Percentiles rank a stretch among this genome's conserved stretches.
Conservation (phyloP, 176 grass and related monocot genomes). For the Carex scoparia region DNA sequence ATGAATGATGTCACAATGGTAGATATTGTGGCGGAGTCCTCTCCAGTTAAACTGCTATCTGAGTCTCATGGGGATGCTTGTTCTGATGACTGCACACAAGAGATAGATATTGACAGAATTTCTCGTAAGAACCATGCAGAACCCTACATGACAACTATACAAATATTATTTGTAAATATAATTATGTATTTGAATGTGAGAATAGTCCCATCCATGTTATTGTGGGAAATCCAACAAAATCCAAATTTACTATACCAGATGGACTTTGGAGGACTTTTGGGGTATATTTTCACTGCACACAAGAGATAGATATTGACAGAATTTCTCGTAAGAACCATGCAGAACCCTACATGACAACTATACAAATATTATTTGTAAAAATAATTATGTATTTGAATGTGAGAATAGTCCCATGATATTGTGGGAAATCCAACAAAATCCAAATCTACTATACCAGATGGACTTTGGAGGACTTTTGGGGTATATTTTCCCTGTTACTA, state of each 20-base stretch:
- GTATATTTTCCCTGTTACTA: background rate
- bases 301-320: background rate
- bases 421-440: background rate
- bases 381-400: background rate
- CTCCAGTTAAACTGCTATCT: background rate
- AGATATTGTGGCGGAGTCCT: background rate
- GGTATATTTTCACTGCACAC: background rate
- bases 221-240: background rate
- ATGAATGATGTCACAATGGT: background rate
- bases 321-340: constrained; percentile 10
- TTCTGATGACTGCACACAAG: background rate
- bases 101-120: background rate
- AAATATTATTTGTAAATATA: background rate
- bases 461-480: background rate
- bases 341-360: background rate
- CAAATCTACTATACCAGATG: background rate
- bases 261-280: background rate
- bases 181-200: background rate
- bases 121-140: constrained; percentile 15
- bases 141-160: background rate
- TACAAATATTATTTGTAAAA: background rate
- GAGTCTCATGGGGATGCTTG: background rate
- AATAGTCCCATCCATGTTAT: background rate
- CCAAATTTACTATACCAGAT: background rate
- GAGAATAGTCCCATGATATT: background rate